phyloP scores from a whole-genome alignment of 2,329 filamentous ascomycete species.

The Aspergillus fischeri region DNA sequence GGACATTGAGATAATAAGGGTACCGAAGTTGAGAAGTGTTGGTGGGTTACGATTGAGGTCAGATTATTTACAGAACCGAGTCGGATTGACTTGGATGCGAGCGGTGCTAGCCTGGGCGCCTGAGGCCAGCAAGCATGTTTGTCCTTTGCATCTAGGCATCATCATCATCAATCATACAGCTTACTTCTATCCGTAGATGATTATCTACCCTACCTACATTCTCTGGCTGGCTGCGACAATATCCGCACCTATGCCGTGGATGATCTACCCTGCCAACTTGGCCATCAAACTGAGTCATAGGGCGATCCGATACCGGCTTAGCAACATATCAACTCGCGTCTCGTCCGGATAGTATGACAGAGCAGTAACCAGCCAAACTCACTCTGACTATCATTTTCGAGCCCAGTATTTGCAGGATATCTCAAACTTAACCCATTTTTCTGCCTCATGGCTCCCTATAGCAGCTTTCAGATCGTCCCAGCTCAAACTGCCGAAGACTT shows the following conservation, averaged over 20 bases:
- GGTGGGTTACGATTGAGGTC: not conserved
- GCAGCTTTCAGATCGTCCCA: slow-evolving; percentile 25
- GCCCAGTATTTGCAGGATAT: not conserved
- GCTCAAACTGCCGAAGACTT: slow-evolving; percentile 43
- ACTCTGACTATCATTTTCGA: not conserved
- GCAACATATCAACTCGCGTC: not conserved
- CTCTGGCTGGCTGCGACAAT: not conserved
- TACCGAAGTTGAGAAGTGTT: no score
- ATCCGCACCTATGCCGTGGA: not conserved
- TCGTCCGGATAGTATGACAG: not conserved
- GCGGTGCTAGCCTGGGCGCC: not conserved
- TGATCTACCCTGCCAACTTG: not conserved
- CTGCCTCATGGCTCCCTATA: not conserved
- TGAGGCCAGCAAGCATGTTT: not conserved
- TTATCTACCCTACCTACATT: not conserved
- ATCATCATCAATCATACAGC: not conserved
- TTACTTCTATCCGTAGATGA: not conserved
- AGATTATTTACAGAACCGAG: not conserved
- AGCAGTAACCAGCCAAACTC: not conserved
- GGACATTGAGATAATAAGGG: no score
- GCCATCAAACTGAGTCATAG: not conserved
- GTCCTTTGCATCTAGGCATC: not conserved
- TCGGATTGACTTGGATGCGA: not conserved
- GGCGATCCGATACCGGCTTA: not conserved
- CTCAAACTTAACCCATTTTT: not conserved